These are phyloP conservation scores for Globisporangium middletonii DNA, from an alignment of 352 stramenopile species.

Conservation along the genomic window DNA sequence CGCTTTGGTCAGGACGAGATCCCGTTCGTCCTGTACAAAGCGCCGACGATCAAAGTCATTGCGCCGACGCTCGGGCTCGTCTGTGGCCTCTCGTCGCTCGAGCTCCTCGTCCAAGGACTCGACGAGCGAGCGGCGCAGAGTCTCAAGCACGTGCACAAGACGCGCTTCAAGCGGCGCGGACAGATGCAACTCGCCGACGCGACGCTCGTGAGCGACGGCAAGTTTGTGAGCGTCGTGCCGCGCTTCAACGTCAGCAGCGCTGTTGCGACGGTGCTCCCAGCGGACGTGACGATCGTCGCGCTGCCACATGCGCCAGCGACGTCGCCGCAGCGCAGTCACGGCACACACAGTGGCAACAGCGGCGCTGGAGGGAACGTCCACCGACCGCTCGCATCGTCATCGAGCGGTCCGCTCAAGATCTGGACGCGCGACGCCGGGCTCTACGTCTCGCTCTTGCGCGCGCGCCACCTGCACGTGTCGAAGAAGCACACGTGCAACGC, in stretches of 20 bases:
- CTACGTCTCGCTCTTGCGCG: constrained; percentile 43
- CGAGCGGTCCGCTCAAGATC: constrained; percentile 25
- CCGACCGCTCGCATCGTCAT: neutral
- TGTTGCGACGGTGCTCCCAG: constrained; percentile 25
- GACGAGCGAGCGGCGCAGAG: constrained; percentile 41
- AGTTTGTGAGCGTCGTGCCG: constrained; percentile 44
- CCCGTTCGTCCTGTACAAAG: constrained; percentile 66
- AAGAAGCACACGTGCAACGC: constrained; percentile 75
- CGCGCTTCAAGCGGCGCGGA: constrained; percentile 54
- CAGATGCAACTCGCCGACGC: constrained; percentile 73
- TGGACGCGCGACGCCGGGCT: constrained; percentile 48
- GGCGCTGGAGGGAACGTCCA: neutral
- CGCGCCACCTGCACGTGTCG: constrained; percentile 35
- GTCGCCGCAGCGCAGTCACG: constrained; percentile 8
- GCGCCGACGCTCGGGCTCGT: constrained; percentile 33
- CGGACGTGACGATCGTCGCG: constrained; percentile 4
- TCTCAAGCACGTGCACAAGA: constrained; percentile 38
- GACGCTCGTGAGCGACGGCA: constrained; percentile 31
- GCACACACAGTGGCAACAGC: constrained; percentile 1
- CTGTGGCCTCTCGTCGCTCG: constrained; percentile 36
- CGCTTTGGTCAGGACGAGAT: constrained; percentile 61
- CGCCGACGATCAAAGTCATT: constrained; percentile 46
- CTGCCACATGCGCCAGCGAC: neutral
- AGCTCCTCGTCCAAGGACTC: constrained; percentile 57
- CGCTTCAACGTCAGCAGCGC: constrained; percentile 59